A percentile compares a stretch with the other conserved stretches of the same genome.
Evolutionary conservation across 164 flowering plant genomes (phyloP).

Genomic region (Warburgia ugandensis): DNA sequence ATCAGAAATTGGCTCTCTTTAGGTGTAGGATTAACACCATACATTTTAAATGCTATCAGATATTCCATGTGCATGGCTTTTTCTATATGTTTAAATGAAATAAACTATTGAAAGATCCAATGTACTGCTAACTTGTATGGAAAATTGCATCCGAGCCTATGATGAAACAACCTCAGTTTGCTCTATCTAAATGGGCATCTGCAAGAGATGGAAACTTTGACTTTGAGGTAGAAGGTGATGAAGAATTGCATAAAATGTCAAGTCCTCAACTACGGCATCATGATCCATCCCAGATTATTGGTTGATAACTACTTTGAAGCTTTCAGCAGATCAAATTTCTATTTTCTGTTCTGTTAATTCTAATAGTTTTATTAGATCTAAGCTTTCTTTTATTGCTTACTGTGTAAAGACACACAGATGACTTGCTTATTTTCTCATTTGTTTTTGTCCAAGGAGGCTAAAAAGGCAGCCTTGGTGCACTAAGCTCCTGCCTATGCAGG

Average conservation of each 20-base stretch:
- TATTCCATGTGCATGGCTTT: neutral
- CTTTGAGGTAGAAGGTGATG: conserved; percentile 23
- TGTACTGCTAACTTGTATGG: neutral
- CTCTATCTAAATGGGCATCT: conserved; percentile 56
- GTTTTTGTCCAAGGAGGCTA: conserved; percentile 1
- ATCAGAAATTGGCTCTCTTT: no score
- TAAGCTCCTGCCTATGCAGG: no score
- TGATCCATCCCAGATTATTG: conserved; percentile 22
- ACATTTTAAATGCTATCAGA: neutral
- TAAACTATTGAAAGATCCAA: neutral
- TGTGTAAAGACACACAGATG: neutral
- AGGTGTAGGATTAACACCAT: no score
- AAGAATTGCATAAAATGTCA: conserved; percentile 27
- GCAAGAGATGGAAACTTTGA: conserved; percentile 12
- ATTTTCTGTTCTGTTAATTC: neutral
- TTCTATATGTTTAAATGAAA: neutral
- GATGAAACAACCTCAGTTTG: conserved; percentile 34
- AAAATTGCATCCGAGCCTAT: conserved; percentile 7
- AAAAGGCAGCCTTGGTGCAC: no score
- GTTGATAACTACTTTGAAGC: conserved; percentile 19
- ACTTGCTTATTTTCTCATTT: conserved; percentile 3
- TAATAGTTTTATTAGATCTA: neutral
- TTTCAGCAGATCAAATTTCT: neutral
- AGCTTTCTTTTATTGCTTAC: neutral
- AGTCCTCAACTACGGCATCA: conserved; percentile 33